Evolutionary conservation across 2,329 filamentous ascomycete genomes (phyloP).

Genomic region (Colletotrichum cordylinicola): DNA sequence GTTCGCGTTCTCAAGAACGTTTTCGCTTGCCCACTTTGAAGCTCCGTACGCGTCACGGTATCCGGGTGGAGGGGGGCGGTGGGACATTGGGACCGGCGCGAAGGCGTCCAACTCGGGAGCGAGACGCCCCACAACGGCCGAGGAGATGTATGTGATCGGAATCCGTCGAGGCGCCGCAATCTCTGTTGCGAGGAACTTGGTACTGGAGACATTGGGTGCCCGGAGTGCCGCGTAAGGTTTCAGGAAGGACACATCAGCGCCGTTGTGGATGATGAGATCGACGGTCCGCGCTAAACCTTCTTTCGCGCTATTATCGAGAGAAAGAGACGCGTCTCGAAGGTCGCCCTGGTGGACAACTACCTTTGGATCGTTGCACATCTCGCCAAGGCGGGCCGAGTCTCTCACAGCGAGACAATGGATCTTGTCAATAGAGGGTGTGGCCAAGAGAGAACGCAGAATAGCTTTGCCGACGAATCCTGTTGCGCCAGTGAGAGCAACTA

Average conservation of each 20-base stretch:
- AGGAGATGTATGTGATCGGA: constrained; percentile 43
- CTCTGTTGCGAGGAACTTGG: constrained; percentile 27
- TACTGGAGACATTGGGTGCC: constrained; percentile 32
- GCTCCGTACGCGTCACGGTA: constrained; percentile 35
- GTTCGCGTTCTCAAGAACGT: constrained; percentile 30
- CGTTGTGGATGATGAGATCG: constrained; percentile 57
- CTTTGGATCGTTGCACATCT: constrained; percentile 26
- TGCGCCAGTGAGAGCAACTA: constrained; percentile 21
- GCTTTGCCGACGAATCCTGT: constrained; percentile 23
- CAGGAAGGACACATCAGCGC: constrained; percentile 38
- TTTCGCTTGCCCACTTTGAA: constrained; percentile 40
- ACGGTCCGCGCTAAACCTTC: constrained; percentile 15
- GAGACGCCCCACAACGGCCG: constrained; percentile 23
- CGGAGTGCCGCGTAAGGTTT: constrained; percentile 34
- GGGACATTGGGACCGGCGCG: constrained; percentile 2
- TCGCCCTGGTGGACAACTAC: constrained; percentile 41
- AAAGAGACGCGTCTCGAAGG: constrained; percentile 38
- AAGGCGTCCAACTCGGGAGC: constrained; percentile 8
- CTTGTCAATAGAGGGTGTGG: background rate
- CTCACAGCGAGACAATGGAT: constrained; percentile 22
- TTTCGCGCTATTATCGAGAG: constrained; percentile 33
- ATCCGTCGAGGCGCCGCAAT: constrained; percentile 28
- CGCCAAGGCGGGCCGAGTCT: background rate
- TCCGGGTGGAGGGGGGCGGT: constrained; percentile 21
- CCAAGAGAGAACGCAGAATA: constrained; percentile 4